phyloP scores from a whole-genome alignment of 768 basidiomycete species.

The Ramaria sp. region DNA sequence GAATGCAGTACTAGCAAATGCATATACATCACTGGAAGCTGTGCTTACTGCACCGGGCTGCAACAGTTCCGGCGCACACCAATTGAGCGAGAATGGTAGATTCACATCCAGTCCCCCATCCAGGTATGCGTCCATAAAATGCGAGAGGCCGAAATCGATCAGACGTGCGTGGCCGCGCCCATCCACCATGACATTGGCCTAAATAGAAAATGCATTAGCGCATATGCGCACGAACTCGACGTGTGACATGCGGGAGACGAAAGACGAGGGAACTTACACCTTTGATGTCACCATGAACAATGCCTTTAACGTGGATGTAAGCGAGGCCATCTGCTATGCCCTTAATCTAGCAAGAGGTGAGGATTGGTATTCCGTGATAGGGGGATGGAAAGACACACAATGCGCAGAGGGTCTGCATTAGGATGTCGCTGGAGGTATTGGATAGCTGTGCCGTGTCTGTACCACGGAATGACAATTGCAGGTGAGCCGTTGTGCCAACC shows the following conservation, averaged over 20 bases:
- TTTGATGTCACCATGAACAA: conserved; percentile 8
- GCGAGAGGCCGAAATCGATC: no score
- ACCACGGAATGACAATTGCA: not conserved
- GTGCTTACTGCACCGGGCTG: no score
- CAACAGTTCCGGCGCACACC: no score
- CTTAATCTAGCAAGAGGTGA: not conserved
- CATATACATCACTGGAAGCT: not conserved
- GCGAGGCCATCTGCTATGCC: conserved; percentile 1
- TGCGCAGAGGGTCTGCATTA: not conserved
- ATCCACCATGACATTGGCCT: conserved; percentile 9
- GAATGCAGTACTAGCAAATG: conserved; percentile 1
- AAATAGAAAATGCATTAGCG: no score
- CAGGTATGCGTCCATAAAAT: not conserved
- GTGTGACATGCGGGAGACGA: no score
- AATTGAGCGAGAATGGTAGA: no score
- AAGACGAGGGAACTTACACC: not conserved
- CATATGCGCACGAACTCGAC: no score
- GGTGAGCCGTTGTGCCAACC: not conserved
- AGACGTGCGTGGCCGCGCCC: conserved; percentile 1
- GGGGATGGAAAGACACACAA: not conserved
- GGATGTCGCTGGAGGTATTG: not conserved
- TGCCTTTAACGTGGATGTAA: not conserved
- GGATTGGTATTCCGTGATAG: no score
- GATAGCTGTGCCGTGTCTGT: not conserved
- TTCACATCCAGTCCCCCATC: no score